Percentiles rank a stretch among this genome's conserved stretches.
These are phyloP conservation scores for Carex parvula DNA, from an alignment of 176 grass and related monocot species.

Conservation along the genomic window DNA sequence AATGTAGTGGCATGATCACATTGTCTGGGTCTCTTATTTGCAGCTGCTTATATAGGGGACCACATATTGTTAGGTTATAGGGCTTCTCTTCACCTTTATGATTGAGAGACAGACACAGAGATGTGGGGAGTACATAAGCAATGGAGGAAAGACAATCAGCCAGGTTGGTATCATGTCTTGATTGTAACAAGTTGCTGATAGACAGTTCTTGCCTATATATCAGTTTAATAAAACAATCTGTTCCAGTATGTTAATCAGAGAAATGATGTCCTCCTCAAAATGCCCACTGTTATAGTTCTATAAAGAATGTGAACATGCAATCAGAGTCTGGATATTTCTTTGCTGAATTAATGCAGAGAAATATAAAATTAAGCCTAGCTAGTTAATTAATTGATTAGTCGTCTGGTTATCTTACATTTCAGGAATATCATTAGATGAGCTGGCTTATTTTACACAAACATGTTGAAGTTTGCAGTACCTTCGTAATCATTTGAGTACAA, in stretches of 20 bases:
- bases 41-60: background rate
- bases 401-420: background rate
- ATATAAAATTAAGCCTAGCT: background rate
- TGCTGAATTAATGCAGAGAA: background rate
- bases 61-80: conserved; percentile 13
- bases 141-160: conserved; percentile 15
- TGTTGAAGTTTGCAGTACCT: too few species aligned
- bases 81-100: background rate
- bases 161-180: conserved; percentile 21
- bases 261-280: background rate
- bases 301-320: background rate
- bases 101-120: conserved; percentile 9
- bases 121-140: conserved; percentile 6
- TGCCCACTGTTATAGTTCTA: background rate
- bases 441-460: background rate
- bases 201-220: background rate
- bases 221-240: background rate
- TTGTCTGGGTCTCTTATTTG: conserved; percentile 6
- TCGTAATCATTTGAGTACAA: too few species aligned
- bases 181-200: conserved; percentile 5
- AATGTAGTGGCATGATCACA: conserved; percentile 12
- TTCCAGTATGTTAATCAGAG: background rate
- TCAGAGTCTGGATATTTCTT: background rate
- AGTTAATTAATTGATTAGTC: background rate
- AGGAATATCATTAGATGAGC: background rate